These are phyloP conservation scores for Malus fusca DNA, from an alignment of 306 rosid species.

Conservation along the genomic window DNA sequence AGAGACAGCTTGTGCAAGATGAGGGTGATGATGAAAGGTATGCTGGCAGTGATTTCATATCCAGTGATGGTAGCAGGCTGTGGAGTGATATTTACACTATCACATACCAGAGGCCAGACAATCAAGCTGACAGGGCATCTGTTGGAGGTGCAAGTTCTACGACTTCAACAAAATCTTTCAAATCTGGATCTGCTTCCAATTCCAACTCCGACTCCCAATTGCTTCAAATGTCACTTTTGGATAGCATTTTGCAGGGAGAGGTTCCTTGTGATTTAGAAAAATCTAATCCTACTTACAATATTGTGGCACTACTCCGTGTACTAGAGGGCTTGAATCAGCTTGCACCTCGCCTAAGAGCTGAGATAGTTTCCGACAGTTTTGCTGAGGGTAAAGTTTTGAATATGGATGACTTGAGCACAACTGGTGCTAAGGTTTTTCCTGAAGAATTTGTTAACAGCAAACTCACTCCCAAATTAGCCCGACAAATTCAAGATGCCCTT, in stretches of 20 bases:
- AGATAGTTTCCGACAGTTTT: constrained; percentile 61
- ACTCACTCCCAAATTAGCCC: constrained; percentile 93
- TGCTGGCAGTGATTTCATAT: constrained; percentile 59
- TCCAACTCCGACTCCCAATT: constrained; percentile 50
- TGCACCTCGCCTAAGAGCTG: constrained; percentile 77
- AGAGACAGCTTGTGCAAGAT: constrained; percentile 82
- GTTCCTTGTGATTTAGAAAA: constrained; percentile 95
- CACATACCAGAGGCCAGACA: constrained; percentile 82
- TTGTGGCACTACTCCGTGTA: constrained; percentile 79
- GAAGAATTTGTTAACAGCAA: constrained; percentile 90
- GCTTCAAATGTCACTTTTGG: constrained; percentile 68
- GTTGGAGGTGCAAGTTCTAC: constrained; percentile 60
- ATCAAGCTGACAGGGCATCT: constrained; percentile 55
- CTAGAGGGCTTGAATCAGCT: constrained; percentile 95
- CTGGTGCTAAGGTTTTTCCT: constrained; percentile 51
- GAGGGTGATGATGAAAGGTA: constrained; percentile 97
- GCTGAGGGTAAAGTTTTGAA: constrained; percentile 57
- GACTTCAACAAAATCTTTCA: constrained; percentile 47
- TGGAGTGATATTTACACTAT: constrained; percentile 95
- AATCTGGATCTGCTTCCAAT: constrained; percentile 50
- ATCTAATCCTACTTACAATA: constrained; percentile 76
- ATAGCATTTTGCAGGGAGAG: constrained; percentile 90
- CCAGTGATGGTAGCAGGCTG: constrained; percentile 91
- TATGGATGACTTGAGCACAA: constrained; percentile 50
- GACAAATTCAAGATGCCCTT: constrained; percentile 99